Evolutionary conservation across 164 flowering plant genomes (phyloP), one percentile per base, ranked within the genome.

Genomic region (Dillenia suffruticosa): DNA sequence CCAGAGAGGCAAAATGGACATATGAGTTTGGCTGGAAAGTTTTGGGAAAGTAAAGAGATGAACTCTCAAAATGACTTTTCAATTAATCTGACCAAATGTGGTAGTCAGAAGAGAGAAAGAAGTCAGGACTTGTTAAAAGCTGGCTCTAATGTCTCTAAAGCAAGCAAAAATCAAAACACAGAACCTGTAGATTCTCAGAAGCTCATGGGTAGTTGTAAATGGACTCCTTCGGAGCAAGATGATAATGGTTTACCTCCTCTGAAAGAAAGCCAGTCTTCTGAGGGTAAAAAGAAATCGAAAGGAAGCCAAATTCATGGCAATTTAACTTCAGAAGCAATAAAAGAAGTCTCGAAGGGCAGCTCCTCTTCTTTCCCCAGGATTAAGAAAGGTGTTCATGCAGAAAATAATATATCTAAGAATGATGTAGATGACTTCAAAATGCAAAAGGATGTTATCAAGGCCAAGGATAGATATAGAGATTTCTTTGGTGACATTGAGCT

Each of bases 401-500:
- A 62, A 56, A 62, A 58, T 58, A 49, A 51, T 51, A 14, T 66
- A 8, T 56, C 60, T 61, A 78, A 67, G 56, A 73, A 19, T 59
- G 74, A 73, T 62, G 43, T n/a, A 45, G 76, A 61, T 54, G 58
- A 12, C 32, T 14, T 60, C 56, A 79, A 71, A 66, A 48, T 56
- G 51, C 68, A 46, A 10, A 85, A 82, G 71, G 78, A 76, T 56
- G 26, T 49, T 46, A 73, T 54, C n/a, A 82, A 75, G 59, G 58
- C 62, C 9, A 72, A 56, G 43, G 87, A 84, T 57, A 71, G 59
- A 12, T 74, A 82, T 58, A 72, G 56, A 65, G 85, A 83, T 43
- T 74, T 82, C 47, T 83, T 83, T 68, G 85, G 86, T 46, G 87
- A 87, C 10, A 22, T 77, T n/a, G 73, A 59, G 14, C 15, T 69